These are phyloP conservation scores for Fagopyrum homotropicum DNA, from an alignment of 148 eudicot genomes.

Conservation along the genomic window DNA sequence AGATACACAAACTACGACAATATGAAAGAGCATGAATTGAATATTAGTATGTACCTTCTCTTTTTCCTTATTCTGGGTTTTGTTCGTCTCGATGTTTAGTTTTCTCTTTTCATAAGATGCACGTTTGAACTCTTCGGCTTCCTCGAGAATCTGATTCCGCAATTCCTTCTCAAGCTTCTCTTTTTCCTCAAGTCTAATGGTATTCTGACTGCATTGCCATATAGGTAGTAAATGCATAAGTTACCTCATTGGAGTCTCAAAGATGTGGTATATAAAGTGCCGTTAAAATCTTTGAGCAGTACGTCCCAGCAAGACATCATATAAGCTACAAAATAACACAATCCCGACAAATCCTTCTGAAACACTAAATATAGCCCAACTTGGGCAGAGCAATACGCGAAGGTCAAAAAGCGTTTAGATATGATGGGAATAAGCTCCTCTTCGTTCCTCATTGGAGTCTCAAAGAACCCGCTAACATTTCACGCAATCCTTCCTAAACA, in stretches of 20 bases:
- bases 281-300: neutral
- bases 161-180: constrained; percentile 84
- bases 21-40: neutral
- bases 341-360: neutral
- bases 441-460: neutral
- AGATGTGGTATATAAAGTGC: neutral
- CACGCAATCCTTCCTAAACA: neutral
- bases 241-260: too few species aligned
- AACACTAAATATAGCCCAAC: neutral
- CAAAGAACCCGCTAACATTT: neutral
- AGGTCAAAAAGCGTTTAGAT: neutral
- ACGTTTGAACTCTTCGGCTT: constrained; percentile 72
- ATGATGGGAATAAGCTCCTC: neutral
- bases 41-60: constrained; percentile 52
- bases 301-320: neutral
- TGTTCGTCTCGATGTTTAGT: constrained; percentile 69
- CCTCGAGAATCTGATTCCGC: constrained; percentile 77
- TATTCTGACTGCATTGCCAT: constrained; percentile 52
- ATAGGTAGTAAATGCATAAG: constrained; percentile 2
- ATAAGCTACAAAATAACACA: neutral
- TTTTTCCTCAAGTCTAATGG: constrained; percentile 80
- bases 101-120: constrained; percentile 84
- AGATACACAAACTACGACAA: neutral
- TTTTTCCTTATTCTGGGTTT: constrained; percentile 66
- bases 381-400: neutral